Percentiles rank a stretch among this genome's conserved stretches.
Evolutionary conservation across 768 basidiomycete species (phyloP).

Genomic region (Calocybe indica): DNA sequence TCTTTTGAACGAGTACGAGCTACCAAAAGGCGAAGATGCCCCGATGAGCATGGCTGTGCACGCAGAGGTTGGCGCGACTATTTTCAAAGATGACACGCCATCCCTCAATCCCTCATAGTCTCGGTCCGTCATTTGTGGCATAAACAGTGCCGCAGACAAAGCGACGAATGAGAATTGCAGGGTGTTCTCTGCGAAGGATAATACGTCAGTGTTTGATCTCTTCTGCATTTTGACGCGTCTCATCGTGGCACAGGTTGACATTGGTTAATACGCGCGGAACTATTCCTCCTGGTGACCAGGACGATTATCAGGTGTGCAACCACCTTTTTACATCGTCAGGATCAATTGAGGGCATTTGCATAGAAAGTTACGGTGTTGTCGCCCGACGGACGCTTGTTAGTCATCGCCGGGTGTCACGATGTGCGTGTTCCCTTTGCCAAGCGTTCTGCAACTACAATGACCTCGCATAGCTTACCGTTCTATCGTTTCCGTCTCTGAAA

Average conservation of each 20-base stretch:
- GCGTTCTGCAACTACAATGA: not conserved
- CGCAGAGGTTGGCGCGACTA: conserved; percentile 38
- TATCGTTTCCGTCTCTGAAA: conserved; percentile 54
- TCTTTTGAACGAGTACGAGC: conserved; percentile 61
- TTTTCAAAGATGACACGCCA: conserved; percentile 2
- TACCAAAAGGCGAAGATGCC: conserved; percentile 81
- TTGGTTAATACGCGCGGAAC: conserved; percentile 53
- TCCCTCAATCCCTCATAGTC: conserved; percentile 19
- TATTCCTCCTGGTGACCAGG: conserved; percentile 48
- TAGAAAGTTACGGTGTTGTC: conserved; percentile 90
- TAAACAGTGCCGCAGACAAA: conserved; percentile 70
- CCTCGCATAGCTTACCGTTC: conserved; percentile 49
- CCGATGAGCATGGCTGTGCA: conserved; percentile 93
- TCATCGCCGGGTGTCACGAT: conserved; percentile 67
- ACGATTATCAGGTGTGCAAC: conserved; percentile 79
- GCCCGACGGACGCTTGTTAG: conserved; percentile 56
- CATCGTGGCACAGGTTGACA: conserved; percentile 39
- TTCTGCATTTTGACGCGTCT: not conserved
- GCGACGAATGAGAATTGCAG: conserved; percentile 86
- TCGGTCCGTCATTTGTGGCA: conserved; percentile 70
- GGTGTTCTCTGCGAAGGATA: conserved; percentile 50
- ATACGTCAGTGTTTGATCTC: conserved; percentile 41
- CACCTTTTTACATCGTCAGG: not conserved
- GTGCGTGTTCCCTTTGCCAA: conserved; percentile 30
- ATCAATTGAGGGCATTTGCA: conserved; percentile 8